phyloP scores from a whole-genome alignment of 75 land plant species.

The Pinus albicaulis region DNA sequence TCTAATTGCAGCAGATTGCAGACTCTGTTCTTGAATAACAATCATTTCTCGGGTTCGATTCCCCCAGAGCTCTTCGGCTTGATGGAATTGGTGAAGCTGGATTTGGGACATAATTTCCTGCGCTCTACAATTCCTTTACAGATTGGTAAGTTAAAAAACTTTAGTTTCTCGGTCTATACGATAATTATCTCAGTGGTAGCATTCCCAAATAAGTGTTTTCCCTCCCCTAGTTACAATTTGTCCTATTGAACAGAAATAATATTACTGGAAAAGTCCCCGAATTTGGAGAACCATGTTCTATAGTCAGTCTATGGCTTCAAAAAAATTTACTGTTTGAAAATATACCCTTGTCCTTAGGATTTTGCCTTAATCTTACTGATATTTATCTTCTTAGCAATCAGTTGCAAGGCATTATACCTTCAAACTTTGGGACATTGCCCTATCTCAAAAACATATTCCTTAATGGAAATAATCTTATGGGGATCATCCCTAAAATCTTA shows the following conservation, averaged over 20 bases:
- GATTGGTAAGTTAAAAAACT: neutral
- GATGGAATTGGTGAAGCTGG: conserved; percentile 7
- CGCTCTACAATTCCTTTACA: conserved; percentile 20
- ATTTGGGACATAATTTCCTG: conserved; percentile 21
- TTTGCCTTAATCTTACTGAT: neutral
- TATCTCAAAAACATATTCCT: conserved; percentile 25
- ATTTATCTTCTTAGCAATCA: no score
- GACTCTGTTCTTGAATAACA: conserved; percentile 9
- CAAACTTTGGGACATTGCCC: no score
- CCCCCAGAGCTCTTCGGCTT: conserved; percentile 16
- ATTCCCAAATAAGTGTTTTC: conserved; percentile 22
- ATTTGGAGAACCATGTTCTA: conserved; percentile 11
- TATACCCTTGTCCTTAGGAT: neutral
- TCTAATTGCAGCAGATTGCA: conserved; percentile 21
- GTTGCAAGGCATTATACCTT: no score
- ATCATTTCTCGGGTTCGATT: conserved; percentile 16
- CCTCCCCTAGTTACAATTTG: conserved; percentile 18
- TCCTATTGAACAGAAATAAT: conserved; percentile 28
- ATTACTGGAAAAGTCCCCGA: conserved; percentile 28
- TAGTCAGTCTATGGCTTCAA: conserved; percentile 5
- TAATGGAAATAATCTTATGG: conserved; percentile 22
- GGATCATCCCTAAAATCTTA: conserved; percentile 18
- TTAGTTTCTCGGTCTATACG: conserved; percentile 16
- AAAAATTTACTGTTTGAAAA: conserved; percentile 24
- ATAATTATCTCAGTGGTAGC: conserved; percentile 22